Evolutionary conservation across 352 stramenopile genomes (phyloP), one percentile per base, ranked within the genome.

Genomic region (Globisporangium irregulare): DNA sequence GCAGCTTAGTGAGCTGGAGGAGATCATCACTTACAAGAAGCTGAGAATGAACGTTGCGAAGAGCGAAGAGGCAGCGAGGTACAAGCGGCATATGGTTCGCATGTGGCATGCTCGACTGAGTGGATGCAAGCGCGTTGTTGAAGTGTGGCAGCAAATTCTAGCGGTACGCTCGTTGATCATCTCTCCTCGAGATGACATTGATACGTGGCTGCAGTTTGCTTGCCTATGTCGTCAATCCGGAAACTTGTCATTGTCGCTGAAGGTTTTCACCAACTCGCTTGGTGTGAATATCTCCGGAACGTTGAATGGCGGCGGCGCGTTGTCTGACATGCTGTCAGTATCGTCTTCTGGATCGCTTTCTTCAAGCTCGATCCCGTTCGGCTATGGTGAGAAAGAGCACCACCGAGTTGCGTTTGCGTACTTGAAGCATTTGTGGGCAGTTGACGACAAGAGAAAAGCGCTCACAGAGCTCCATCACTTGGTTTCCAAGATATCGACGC

Each of bases 1-100:
- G 83, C 94, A 98, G 63, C 80, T 99, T 12, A 93, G 94, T 46
- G 97, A 99, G 73, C 77, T 99, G 70, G 97, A 99, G 74, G 98
- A 99, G 77, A 97, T 99, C n/a, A 95, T 99, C 55, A 89, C 86
- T 55, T 97, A 98, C 68, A 93, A 96, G 66, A 97, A 98, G 64
- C 70, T 95, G 22, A 80, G 84, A 0, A 57, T 80, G 18, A 81
- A 92, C 63, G 85, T 92, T 10, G 72, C 76, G 8, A 93, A 91
- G 55, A 75, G 77, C 1, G 82, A 93, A 69, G 84, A 96, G 67
- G 86, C 88, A 1, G 81, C 87, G 22, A 76, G 78, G 6, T 92
- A 92, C 69, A 93, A 94, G 69, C 75, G 81, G 0, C 86, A 93
- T 68, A 80, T 98, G 66, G 82, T 96, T 66, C 76, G 80, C 2